Evolutionary conservation across 495 filamentous ascomycete genomes (phyloP).

Genomic region (Annulohypoxylon nitens): DNA sequence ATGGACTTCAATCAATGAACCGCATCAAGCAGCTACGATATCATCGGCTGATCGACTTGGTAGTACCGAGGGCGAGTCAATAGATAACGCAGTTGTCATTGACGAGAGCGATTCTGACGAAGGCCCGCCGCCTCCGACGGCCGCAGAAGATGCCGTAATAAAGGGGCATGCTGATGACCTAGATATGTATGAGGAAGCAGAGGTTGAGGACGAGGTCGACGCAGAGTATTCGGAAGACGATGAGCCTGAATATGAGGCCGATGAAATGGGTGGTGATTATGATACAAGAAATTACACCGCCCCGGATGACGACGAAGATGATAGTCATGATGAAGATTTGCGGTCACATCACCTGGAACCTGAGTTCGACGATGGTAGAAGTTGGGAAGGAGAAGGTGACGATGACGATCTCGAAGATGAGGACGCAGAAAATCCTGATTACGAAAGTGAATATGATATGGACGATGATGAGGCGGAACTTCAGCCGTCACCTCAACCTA

Average conservation of each 20-base stretch:
- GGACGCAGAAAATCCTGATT: constrained; percentile 43
- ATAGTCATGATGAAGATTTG: constrained; percentile 53
- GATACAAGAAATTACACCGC: constrained; percentile 49
- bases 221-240: constrained; percentile 55
- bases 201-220: constrained; percentile 46
- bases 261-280: constrained; percentile 51
- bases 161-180: constrained; percentile 39
- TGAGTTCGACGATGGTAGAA: constrained; percentile 47
- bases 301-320: constrained; percentile 55
- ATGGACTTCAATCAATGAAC: constrained; percentile 45
- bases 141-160: constrained; percentile 40
- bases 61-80: constrained; percentile 40
- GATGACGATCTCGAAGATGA: constrained; percentile 50
- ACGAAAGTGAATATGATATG: constrained; percentile 46
- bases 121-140: constrained; percentile 32
- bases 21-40: constrained; percentile 20
- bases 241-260: constrained; percentile 53
- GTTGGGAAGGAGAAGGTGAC: constrained; percentile 50
- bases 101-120: constrained; percentile 46
- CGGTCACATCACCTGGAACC: constrained; percentile 39
- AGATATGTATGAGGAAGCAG: constrained; percentile 47
- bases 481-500: constrained; percentile 17
- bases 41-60: constrained; percentile 33
- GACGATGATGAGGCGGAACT: constrained; percentile 28
- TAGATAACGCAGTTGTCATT: constrained; percentile 47